Percentiles rank a stretch among this genome's conserved stretches.
Conservation (phyloP, 257 asterid species). For the Solanum piurae region DNA sequence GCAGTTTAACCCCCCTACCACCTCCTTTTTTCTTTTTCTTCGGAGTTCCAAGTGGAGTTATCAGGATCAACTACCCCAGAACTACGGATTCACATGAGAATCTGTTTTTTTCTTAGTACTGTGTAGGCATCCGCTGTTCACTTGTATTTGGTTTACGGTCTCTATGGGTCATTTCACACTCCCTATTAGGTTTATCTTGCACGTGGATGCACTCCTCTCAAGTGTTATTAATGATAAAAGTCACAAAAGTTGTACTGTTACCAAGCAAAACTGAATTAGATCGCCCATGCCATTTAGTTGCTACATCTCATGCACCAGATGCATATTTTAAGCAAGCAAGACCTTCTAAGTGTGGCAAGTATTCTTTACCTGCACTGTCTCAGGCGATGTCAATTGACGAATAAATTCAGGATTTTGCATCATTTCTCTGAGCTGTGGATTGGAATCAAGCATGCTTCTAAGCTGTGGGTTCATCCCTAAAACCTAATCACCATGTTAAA, state of each 20-base stretch:
- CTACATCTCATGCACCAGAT: background rate
- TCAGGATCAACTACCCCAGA: background rate
- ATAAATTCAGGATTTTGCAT: conserved; percentile 48
- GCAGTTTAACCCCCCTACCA: background rate
- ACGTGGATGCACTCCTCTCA: background rate
- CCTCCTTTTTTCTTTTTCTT: background rate
- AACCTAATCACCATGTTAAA: conserved; percentile 12
- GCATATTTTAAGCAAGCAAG: background rate
- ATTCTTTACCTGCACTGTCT: conserved; percentile 36
- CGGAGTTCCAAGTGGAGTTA: background rate
- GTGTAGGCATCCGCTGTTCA: background rate
- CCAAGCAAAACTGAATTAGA: background rate
- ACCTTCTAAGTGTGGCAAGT: background rate
- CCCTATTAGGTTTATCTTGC: background rate
- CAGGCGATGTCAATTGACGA: conserved; percentile 45
- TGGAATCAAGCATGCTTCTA: conserved; percentile 32
- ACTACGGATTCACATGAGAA: background rate
- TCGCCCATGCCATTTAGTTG: background rate
- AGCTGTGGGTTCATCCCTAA: conserved; percentile 36
- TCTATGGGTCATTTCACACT: background rate
- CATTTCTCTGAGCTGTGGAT: conserved; percentile 47
- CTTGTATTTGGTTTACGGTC: background rate
- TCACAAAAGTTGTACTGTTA: background rate
- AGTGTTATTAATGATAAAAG: background rate
- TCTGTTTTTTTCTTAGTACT: background rate